Conservation (phyloP, 2,329 filamentous ascomycete genomes). For the Nemania serpens region DNA sequence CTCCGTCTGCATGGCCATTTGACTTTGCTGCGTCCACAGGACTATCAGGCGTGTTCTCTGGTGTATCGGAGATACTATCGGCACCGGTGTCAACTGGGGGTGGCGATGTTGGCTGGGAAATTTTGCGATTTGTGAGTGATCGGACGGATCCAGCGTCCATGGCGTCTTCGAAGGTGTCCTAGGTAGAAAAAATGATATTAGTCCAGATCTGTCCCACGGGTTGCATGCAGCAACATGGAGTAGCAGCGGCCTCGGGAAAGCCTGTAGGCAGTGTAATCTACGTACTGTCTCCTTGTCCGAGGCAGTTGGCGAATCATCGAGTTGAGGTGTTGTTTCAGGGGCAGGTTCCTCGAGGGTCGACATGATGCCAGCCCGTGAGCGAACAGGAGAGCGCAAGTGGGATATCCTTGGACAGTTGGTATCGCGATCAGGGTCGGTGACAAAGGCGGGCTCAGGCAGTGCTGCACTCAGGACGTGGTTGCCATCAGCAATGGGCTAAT, state of each 20-base stretch:
- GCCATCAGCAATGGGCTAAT: constrained; percentile 20
- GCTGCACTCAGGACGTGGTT: constrained; percentile 17
- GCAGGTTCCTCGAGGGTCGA: constrained; percentile 39
- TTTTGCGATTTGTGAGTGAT: constrained; percentile 62
- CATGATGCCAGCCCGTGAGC: constrained; percentile 34
- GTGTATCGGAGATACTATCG: constrained; percentile 27
- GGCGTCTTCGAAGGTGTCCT: constrained; percentile 87
- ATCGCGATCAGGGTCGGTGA: background rate
- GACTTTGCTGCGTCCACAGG: constrained; percentile 33
- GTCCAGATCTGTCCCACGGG: constrained; percentile 5
- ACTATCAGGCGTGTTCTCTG: constrained; percentile 26
- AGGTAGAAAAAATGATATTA: constrained; percentile 25
- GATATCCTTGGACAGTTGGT: constrained; percentile 1
- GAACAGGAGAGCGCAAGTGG: constrained; percentile 8
- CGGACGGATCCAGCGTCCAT: constrained; percentile 67
- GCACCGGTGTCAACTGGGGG: constrained; percentile 37
- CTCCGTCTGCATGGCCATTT: constrained; percentile 29
- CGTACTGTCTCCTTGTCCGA: constrained; percentile 49
- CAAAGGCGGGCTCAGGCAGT: constrained; percentile 9
- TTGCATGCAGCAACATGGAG: constrained; percentile 20
- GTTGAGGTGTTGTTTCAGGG: constrained; percentile 31
- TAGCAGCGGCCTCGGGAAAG: constrained; percentile 2
- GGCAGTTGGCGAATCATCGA: constrained; percentile 38
- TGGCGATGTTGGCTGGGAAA: constrained; percentile 44
- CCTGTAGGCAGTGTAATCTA: constrained; percentile 22